Evolutionary conservation across 129 eudicot species (phyloP).

Genomic region (Artemisia annua): DNA sequence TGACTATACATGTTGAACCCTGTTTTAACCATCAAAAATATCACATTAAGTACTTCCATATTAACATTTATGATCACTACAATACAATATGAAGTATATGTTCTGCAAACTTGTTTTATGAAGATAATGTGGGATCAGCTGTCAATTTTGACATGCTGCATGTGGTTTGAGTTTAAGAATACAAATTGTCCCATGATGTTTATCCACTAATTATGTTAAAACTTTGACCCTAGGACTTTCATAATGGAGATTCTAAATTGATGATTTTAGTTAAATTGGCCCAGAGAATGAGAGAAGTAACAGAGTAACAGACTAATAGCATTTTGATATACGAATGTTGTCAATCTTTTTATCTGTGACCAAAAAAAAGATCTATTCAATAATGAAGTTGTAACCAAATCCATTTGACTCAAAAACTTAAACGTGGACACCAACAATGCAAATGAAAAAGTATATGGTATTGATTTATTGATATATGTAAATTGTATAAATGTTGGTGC

Average conservation of each 20-base stretch:
- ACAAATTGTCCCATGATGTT: not conserved
- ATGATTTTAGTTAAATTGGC: slow-evolving; percentile 13
- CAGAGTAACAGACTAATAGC: not conserved
- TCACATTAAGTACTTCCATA: slow-evolving; percentile 1
- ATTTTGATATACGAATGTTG: slow-evolving; percentile 1
- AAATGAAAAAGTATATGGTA: not conserved
- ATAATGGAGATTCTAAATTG: not conserved
- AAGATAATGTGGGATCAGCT: too few species aligned
- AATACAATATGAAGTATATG: too few species aligned
- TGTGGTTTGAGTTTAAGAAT: not conserved
- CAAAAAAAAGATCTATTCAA: not conserved
- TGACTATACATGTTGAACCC: slow-evolving; percentile 94
- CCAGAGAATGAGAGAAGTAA: too few species aligned
- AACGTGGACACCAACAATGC: slow-evolving; percentile 2
- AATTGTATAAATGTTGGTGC: not conserved
- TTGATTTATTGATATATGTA: not conserved
- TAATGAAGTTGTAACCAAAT: too few species aligned
- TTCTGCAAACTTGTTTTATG: too few species aligned
- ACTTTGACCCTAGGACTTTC: not conserved
- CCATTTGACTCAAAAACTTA: too few species aligned
- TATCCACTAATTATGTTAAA: not conserved
- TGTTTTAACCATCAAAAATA: slow-evolving; percentile 41
- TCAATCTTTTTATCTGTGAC: slow-evolving; percentile 8
- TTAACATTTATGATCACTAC: not conserved
- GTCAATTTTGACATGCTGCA: too few species aligned